phyloP scores from a whole-genome alignment of 2,329 filamentous ascomycete genomes.

The Diplocarpon mali region DNA sequence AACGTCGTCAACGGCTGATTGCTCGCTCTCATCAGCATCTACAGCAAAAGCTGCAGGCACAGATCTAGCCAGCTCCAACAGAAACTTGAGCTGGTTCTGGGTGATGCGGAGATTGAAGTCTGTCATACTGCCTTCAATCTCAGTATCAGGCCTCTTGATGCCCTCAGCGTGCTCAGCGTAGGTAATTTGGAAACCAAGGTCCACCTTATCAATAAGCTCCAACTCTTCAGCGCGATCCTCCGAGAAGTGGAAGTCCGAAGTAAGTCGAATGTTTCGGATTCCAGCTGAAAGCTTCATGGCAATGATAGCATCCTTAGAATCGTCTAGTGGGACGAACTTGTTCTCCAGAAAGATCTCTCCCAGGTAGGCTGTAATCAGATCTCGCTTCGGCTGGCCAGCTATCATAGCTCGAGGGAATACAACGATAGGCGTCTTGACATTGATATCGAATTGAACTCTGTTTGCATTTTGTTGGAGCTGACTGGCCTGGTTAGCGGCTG shows the following conservation, averaged over 20 bases:
- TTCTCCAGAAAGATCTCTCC: conserved; percentile 98
- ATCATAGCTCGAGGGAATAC: conserved; percentile 77
- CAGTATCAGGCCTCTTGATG: conserved; percentile 73
- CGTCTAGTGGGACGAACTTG: conserved; percentile 75
- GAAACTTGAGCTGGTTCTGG: conserved; percentile 80
- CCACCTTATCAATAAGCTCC: conserved; percentile 94
- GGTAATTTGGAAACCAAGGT: conserved; percentile 83
- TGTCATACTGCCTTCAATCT: conserved; percentile 85
- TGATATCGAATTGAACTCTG: conserved; percentile 86
- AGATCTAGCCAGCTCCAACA: conserved; percentile 76
- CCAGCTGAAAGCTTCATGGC: conserved; percentile 87
- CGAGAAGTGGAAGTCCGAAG: conserved; percentile 76
- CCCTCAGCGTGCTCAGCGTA: conserved; percentile 78
- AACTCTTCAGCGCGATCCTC: conserved; percentile 68
- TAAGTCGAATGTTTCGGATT: conserved; percentile 83
- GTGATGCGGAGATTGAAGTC: conserved; percentile 85
- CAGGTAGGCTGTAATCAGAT: conserved; percentile 82
- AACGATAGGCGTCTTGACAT: conserved; percentile 90
- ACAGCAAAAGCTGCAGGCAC: conserved; percentile 80
- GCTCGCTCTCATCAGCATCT: conserved; percentile 58
- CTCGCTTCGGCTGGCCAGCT: conserved; percentile 58
- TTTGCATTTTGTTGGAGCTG: conserved; percentile 85
- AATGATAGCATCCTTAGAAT: conserved; percentile 58
- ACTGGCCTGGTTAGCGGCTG: conserved; percentile 84
- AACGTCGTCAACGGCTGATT: conserved; percentile 65